Evolutionary conservation across 2,329 filamentous ascomycete genomes (phyloP), one percentile per base, ranked within the genome.

Genomic region (Aspergillus pseudoviridinutans): DNA sequence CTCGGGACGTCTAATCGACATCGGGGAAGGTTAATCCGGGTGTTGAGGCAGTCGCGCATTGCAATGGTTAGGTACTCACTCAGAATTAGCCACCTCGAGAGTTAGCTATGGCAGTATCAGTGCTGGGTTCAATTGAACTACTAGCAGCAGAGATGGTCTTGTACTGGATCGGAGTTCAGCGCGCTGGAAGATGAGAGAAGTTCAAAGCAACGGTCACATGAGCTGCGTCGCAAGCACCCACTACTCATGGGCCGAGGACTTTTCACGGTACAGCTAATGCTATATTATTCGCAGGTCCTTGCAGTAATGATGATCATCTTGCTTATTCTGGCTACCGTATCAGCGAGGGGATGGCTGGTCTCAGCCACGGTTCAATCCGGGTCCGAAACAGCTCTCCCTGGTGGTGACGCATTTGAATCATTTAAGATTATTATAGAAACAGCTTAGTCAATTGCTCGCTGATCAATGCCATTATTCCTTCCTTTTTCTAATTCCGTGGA

Each of bases 21-120:
- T 62, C 62, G 63, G 63, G 54, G 59, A 64, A 65, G 59, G 64
- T 65, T 65, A 64, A 63, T 65, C 64, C 64, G 61, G 50, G 58
- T 38, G 20, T 38, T 44, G 42, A 44, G 55, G 50, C 44, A 51
- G 49, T 49, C 38, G n/a, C 53, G 58, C 56, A 55, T 20, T 46
- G 20, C n/a, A 24, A 22, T 46, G 51, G 35, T 29, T 32, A 35
- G 32, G 32, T 35, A 52, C 46, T 50, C 32, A 50, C 25, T 20
- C 51, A 44, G 27, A 41, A 32, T 3, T 24, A 25, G 10, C 24
- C 44, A 47, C 22, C 22, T 38, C 32, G 14, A 38, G 14, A 12
- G 14, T 8, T 20, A 8, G 44, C 25, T 17, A 12, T 14, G 10
- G 12, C 12, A 17, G 14, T 25, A 3, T 22, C 5, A 27, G 22